Evolutionary conservation across 1,284 basidiomycete species (phyloP), one percentile per base, ranked within the genome.

Genomic region (Rhodotorula sp.): DNA sequence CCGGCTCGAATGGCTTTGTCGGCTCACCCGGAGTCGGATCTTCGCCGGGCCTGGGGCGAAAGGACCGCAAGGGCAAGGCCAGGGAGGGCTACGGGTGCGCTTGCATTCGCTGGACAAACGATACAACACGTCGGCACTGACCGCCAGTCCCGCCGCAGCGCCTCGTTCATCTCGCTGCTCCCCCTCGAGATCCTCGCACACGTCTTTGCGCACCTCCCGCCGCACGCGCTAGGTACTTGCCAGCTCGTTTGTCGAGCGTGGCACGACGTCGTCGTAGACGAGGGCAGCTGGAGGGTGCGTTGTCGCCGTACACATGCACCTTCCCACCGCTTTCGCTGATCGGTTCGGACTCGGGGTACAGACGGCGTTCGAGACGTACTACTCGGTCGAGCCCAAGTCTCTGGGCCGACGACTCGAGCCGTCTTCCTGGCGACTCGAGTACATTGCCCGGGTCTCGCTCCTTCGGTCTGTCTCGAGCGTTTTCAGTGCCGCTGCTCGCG

Each of bases 171-270:
- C 49, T 50, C 67, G 46, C 25, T 53, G 21, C 69, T 79, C 16
- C 78, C 78, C 17, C 61, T 72, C 54, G 78, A 79, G 41, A 55
- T 64, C 25, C 64, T 79, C 14, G 63, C 73, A 1, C 74, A 77
- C 48, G 59, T 79, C 42, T 78, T 79, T 56, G 78, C 77, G 9
- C 67, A 74, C 45, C 68, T 79, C 27, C 71, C 74, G n/a, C 76
- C 77, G 2, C 21, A 45, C 17, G 56, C 67, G 0, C 63, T 79
- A 3, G 68, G 65, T 0, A 64, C 70, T 0, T 73, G 70, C 41
- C 69, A 74, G 34, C 70, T 76, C 17, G 77, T 79, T 8, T 77
- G 74, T 42, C 57, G 61, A 23, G 34, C 59, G 0, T 78, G 77
- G 77, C 46, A 73, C 58, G 73, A 68, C 1, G 67, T 79, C 4